Conservation (phyloP, 306 rosid species). For the Sophora flavescens region DNA sequence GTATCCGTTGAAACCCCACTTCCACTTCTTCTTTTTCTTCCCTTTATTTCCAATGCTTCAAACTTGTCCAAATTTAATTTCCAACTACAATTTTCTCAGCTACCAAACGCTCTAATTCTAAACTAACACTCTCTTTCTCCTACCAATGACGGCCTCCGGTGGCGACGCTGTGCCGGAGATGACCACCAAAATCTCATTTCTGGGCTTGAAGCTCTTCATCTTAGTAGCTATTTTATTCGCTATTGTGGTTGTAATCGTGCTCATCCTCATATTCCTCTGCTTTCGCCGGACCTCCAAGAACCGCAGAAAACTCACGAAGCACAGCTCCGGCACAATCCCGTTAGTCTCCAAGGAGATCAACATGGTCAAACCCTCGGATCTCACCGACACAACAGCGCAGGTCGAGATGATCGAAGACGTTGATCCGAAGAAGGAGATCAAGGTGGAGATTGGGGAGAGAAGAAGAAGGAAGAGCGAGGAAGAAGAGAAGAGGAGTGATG, state of each 20-base stretch:
- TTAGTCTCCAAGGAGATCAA: conserved; percentile 82
- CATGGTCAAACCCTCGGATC: conserved; percentile 63
- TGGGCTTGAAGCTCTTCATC: conserved; percentile 62
- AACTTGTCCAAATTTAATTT: not conserved
- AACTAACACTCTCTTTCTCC: not conserved
- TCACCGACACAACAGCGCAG: conserved; percentile 40
- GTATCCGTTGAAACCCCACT: conserved; percentile 72
- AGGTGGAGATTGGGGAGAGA: conserved; percentile 43
- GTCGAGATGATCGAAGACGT: conserved; percentile 40
- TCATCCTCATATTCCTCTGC: conserved; percentile 62
- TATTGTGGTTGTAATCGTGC: conserved; percentile 46
- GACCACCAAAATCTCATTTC: conserved; percentile 41
- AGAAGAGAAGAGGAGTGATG: conserved; percentile 58
- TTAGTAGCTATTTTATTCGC: conserved; percentile 55
- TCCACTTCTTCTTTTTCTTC: not conserved
- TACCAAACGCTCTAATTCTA: conserved; percentile 34
- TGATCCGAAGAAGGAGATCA: conserved; percentile 49
- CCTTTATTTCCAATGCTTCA: conserved; percentile 34
- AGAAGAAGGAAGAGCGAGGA: conserved; percentile 39
- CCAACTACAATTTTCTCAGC: conserved; percentile 13
- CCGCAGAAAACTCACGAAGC: conserved; percentile 57
- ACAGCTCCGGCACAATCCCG: conserved; percentile 85
- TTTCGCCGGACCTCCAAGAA: conserved; percentile 49
- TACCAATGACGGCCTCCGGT: conserved; percentile 59
- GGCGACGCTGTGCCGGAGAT: conserved; percentile 42